A percentile compares a stretch with the other conserved stretches of the same genome.
Conservation (phyloP, 306 rosid species). For the Inga oerstediana region DNA sequence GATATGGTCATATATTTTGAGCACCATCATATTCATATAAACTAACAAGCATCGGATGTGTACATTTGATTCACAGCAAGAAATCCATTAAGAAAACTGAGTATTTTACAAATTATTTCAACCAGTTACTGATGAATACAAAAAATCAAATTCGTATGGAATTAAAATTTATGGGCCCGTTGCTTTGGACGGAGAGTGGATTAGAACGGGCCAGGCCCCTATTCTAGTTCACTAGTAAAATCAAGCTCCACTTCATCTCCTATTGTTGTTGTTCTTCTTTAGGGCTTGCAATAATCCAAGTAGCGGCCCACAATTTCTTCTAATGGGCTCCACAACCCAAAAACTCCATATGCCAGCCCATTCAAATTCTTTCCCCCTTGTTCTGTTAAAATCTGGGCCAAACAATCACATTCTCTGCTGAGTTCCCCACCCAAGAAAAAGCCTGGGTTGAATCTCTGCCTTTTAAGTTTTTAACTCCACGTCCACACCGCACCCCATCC, state of each 20-base stretch:
- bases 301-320: neutral
- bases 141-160: neutral
- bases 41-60: neutral
- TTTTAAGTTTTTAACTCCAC: neutral
- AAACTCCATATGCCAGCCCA: neutral
- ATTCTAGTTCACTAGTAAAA: neutral
- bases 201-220: neutral
- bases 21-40: neutral
- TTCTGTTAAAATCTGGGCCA: neutral
- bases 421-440: neutral
- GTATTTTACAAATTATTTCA: too few relatives aligned
- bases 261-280: neutral
- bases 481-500: neutral
- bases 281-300: neutral
- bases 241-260: neutral
- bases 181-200: neutral
- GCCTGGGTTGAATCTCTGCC: neutral
- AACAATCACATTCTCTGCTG: neutral
- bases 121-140: too few relatives aligned
- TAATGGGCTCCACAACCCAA: neutral
- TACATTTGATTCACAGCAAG: neutral
- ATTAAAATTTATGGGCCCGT: neutral
- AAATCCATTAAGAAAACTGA: too few relatives aligned
- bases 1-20: too few relatives aligned
- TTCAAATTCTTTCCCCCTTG: neutral